phyloP scores from a whole-genome alignment of 805 yeast genomes.

The Cyberlindnera meyerae region DNA sequence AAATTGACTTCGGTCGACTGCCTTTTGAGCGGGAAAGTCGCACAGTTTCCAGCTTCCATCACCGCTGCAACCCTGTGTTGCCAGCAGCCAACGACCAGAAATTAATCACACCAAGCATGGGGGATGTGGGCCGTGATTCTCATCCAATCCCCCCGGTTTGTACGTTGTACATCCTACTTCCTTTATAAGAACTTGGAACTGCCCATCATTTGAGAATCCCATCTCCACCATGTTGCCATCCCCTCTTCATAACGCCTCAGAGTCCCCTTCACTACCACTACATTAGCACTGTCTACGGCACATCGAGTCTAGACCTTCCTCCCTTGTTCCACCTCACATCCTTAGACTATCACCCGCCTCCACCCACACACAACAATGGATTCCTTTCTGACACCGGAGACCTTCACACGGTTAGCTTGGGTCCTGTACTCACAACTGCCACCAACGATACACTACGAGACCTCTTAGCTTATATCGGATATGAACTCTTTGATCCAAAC shows the following conservation, averaged over 20 bases:
- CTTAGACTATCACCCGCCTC: conserved; percentile 2
- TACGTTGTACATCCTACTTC: background rate
- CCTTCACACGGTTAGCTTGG: conserved; percentile 19
- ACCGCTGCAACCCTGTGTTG: conserved; percentile 8
- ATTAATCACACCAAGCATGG: conserved; percentile 1
- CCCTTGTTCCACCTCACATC: background rate
- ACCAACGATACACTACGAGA: background rate
- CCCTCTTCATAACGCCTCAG: too few species aligned
- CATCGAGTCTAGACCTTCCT: too few species aligned
- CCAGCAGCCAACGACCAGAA: conserved; percentile 6
- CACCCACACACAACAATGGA: conserved; percentile 4
- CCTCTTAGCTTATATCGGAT: conserved; percentile 4
- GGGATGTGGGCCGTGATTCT: conserved; percentile 8
- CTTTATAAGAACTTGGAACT: background rate
- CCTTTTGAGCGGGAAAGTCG: too few species aligned
- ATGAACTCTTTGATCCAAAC: conserved; percentile 13
- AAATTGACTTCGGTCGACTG: too few species aligned
- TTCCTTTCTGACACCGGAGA: conserved; percentile 5
- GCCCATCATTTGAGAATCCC: too few species aligned
- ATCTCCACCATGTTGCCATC: too few species aligned
- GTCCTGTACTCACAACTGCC: conserved; percentile 8
- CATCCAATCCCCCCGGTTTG: background rate
- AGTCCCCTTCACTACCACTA: too few species aligned
- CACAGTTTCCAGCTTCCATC: too few species aligned
- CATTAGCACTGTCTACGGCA: too few species aligned